Base-by-base conservation (phyloP, 2,329 filamentous ascomycete species). In the Botryosphaeria dothidea region DNA sequence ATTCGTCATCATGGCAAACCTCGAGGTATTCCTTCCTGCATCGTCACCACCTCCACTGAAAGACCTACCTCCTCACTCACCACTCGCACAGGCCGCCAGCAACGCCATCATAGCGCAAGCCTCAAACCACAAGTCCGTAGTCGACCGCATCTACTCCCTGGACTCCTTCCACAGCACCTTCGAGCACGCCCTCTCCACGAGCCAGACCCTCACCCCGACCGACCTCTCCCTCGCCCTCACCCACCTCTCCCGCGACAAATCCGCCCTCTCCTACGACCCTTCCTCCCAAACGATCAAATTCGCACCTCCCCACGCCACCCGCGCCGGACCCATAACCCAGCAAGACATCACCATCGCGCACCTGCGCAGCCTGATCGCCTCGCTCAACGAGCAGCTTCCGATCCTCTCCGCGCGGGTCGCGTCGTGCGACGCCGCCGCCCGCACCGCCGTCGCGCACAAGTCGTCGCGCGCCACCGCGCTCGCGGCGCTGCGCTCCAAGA, bases 331-430 rank as follows among this genome's bases (percentile, higher is more conserved):
- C 1, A 89, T 98, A 68, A 91, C 91, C 0, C 82, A 88, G 65
- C 90, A 96, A 71, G 95, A 99, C 78, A 81, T 83, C 4, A 90
- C 92, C 0, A 92, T 97, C 67, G 93, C 93, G 1, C 90, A 90
- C 58, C 83, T 99, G 17, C 88, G 90, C 67, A 85, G 88, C 21
- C 88, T 97, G 67, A 89, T 92, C 17, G 78, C 84, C 7, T 83
- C 88, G 0, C 84, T 98, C 43, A 85, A 84, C 58, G 80, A 80
- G 9, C 90, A 92, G 67, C 83, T 95, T 57, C 84, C 89, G 2
- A 83, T 85, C 29, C 83, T 97, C 4, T 83, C 84, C 34, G 71
- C 78, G 2, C 85, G 83, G 58, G 82, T 89, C 58, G 73, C 76
- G 0, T 75, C 79, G 8, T 78, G 85, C 2, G 82, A 84, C 57